Percentiles rank a stretch among this genome's conserved stretches.
Evolutionary conservation across 352 stramenopile species (phyloP).

Genomic region (Phytophthora litchii): DNA sequence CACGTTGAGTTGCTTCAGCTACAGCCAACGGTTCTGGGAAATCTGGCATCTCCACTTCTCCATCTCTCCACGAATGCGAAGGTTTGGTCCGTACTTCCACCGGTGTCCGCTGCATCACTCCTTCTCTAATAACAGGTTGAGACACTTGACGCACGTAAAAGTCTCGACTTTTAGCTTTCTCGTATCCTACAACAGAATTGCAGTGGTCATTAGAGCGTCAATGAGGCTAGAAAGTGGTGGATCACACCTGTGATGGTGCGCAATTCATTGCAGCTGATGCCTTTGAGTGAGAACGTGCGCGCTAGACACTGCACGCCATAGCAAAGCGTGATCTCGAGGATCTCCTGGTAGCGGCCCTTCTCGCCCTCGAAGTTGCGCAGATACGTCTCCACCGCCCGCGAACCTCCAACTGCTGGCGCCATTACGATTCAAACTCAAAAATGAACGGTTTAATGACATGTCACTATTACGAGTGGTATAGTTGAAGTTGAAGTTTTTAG

Average conservation of each 20-base stretch:
- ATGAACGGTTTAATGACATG: not conserved
- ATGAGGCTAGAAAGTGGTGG: not conserved
- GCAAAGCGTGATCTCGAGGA: slow-evolving; percentile 73
- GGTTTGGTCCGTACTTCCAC: slow-evolving; percentile 57
- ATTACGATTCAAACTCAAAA: slow-evolving; percentile 32
- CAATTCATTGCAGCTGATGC: slow-evolving; percentile 65
- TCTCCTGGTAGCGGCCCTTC: slow-evolving; percentile 50
- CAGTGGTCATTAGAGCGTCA: not conserved
- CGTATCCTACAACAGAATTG: slow-evolving; percentile 39
- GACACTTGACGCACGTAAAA: slow-evolving; percentile 65
- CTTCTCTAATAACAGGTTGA: not conserved
- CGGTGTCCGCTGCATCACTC: slow-evolving; percentile 8
- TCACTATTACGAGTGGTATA: slow-evolving; percentile 1
- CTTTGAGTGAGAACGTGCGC: slow-evolving; percentile 67
- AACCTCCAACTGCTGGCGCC: slow-evolving; percentile 21
- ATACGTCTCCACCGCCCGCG: slow-evolving; percentile 61
- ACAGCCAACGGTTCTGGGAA: slow-evolving; percentile 17
- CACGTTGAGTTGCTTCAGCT: not conserved
- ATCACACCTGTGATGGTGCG: slow-evolving; percentile 56
- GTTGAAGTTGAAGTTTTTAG: slow-evolving; percentile 21
- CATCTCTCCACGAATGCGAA: slow-evolving; percentile 70
- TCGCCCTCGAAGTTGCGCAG: slow-evolving; percentile 72
- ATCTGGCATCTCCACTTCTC: slow-evolving; percentile 44
- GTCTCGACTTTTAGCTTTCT: slow-evolving; percentile 51
- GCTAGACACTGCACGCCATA: slow-evolving; percentile 76